phyloP scores from a whole-genome alignment of 2,329 filamentous ascomycete species.

The Calonectria honghensis region DNA sequence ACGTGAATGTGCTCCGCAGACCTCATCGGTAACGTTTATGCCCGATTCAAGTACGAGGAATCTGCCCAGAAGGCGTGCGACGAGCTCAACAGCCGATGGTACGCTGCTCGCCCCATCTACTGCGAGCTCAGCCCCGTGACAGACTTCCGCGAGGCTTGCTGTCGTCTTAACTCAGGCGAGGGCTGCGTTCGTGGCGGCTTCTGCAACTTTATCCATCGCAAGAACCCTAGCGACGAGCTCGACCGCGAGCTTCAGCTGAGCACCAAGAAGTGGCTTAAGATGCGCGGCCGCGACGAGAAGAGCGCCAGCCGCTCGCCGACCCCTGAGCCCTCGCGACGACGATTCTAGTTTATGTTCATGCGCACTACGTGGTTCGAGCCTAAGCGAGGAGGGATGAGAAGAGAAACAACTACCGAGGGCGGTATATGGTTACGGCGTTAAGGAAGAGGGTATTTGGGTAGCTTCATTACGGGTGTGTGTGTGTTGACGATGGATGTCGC shows the following conservation, averaged over 20 bases:
- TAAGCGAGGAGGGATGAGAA: constrained; percentile 25
- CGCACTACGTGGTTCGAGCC: constrained; percentile 25
- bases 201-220: constrained; percentile 99
- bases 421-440: constrained; percentile 55
- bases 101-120: constrained; percentile 97
- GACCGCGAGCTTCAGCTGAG: constrained; percentile 90
- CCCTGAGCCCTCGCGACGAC: constrained; percentile 86
- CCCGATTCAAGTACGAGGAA: constrained; percentile 99
- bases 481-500: constrained; percentile 44
- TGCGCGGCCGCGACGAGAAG: constrained; percentile 87
- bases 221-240: constrained; percentile 92
- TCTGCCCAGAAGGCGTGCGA: constrained; percentile 95
- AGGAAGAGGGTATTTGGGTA: constrained; percentile 46
- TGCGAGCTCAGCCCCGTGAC: constrained; percentile 98
- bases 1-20: constrained; percentile 69
- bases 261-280: constrained; percentile 97
- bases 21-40: constrained; percentile 99
- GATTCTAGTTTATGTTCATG: constrained; percentile 70
- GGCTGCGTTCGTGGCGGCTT: constrained; percentile 97
- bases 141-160: constrained; percentile 98
- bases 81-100: constrained; percentile 95
- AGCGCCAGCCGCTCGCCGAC: constrained; percentile 89
- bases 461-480: constrained; percentile 46
- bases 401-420: constrained; percentile 41
- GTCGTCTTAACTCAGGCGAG: constrained; percentile 93